Base-by-base conservation (phyloP, 306 rosid species). In the Prunus davidiana region DNA sequence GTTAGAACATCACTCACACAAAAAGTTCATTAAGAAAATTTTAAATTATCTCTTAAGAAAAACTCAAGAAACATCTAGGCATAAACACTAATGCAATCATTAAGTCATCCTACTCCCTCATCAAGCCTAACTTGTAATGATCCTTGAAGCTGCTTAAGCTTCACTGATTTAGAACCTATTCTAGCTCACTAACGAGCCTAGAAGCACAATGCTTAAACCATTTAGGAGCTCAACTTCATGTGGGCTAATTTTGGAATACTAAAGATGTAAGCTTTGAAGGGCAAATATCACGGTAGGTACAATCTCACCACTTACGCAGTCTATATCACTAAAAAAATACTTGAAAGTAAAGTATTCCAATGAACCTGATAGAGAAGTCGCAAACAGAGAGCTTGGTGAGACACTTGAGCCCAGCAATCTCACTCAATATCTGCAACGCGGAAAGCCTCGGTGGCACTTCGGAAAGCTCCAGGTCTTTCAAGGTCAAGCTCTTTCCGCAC, bases 381-480 rank as follows among this genome's bases (percentile, higher is more conserved):
- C 94, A 92, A 82, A 96, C 83, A 20, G 93, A 88, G 76, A 96
- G 97, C 82, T 89, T 96, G 51, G 96, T 90, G 80, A 96, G 85
- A 77, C 89, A 81, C 73, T 86, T 88, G 11, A 96, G 98, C 76
- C 86, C 88, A 32, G 93, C 84, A 78, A 96, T 89, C 81, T 93
- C 91, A 34, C 91, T 79, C 66, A 96, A 69, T 27, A 91, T 89
- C 3, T 90, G 93, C 58, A 91, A 89, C 12, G 96, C 89, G 22
- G 98, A 93, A 47, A 96, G 91, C 32, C 96, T 80, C 0, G 94
- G 88, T 28, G 97, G 99, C 62, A 86, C 89, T 81, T 87, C 93
- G 7, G 97, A 89, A 51, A 96, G 91, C 85, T 96, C 96, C 41
- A 96, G 98, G 87, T 91, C 96, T 81, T 89, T 96, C 86, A 96